Evolutionary conservation across 2,329 filamentous ascomycete species (phyloP).

Genomic region (Lecanosticta acicola): DNA sequence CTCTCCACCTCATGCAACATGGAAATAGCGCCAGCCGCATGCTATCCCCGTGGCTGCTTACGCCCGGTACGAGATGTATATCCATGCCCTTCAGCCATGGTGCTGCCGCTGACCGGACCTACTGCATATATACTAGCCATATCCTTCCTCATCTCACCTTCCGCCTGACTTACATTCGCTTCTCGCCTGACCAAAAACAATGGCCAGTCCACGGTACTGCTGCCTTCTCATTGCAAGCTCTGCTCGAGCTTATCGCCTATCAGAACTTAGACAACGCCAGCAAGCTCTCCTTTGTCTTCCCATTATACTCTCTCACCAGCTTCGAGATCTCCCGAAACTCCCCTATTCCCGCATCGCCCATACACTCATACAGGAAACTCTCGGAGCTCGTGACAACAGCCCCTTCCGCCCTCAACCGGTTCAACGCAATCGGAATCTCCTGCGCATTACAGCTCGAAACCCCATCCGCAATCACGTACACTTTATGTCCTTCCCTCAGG

Average conservation of each 20-base stretch:
- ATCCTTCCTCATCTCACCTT: too few species aligned
- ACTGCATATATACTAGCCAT: too few species aligned
- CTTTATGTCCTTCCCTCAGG: conserved; percentile 65
- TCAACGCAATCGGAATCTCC: conserved; percentile 75
- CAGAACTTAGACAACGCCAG: conserved; percentile 59
- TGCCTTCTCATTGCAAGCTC: too few species aligned
- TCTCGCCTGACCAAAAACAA: too few species aligned
- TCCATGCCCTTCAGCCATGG: background rate
- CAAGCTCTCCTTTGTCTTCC: conserved; percentile 64
- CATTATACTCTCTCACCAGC: conserved; percentile 71
- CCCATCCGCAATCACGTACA: conserved; percentile 83
- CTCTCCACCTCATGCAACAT: too few species aligned
- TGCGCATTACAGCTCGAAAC: conserved; percentile 81
- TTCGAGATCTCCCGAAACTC: conserved; percentile 69
- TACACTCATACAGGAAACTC: conserved; percentile 80
- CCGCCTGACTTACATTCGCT: too few species aligned
- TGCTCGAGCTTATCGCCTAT: too few species aligned
- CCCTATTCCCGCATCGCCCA: conserved; percentile 55
- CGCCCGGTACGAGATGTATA: background rate
- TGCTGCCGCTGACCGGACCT: too few species aligned
- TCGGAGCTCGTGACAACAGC: conserved; percentile 80
- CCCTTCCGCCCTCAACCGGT: conserved; percentile 67
- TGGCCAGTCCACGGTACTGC: too few species aligned
- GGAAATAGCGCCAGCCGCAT: background rate
- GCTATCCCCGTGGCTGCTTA: conserved; percentile 1